These are phyloP conservation scores for Irpex sp. DNA, from an alignment of 1,284 basidiomycete species.

Conservation along the genomic window DNA sequence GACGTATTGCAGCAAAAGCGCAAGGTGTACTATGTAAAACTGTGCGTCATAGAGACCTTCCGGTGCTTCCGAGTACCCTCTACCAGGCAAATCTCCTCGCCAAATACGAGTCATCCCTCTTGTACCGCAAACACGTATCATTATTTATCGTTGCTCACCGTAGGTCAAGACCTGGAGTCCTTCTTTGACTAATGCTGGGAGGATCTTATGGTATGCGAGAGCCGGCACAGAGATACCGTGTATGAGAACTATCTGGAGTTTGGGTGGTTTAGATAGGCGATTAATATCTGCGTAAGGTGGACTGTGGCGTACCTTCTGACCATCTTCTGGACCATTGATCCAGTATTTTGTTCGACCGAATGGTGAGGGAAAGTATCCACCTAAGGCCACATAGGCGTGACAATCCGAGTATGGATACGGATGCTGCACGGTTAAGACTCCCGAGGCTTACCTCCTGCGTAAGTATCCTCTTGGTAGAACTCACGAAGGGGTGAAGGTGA, in stretches of 20 bases:
- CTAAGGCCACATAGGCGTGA: slow-evolving; percentile 8
- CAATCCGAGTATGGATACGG: neutral
- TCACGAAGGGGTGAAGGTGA: neutral
- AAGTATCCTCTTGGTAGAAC: too few relatives aligned
- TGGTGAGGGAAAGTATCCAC: slow-evolving; percentile 22
- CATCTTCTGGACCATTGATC: slow-evolving; percentile 67
- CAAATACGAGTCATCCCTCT: neutral
- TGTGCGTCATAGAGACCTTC: slow-evolving; percentile 44
- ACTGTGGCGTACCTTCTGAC: slow-evolving; percentile 45
- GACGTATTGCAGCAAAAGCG: slow-evolving; percentile 71
- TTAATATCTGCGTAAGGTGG: neutral
- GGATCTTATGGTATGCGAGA: slow-evolving; percentile 67
- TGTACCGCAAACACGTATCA: neutral
- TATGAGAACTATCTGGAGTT: slow-evolving; percentile 56
- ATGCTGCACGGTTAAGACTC: neutral
- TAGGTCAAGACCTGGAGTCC: slow-evolving; percentile 71
- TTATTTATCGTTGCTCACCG: slow-evolving; percentile 32
- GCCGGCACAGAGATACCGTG: slow-evolving; percentile 70
- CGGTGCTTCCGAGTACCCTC: slow-evolving; percentile 76
- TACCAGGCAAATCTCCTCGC: slow-evolving; percentile 63
- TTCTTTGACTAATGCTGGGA: slow-evolving; percentile 47
- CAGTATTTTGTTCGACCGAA: slow-evolving; percentile 53
- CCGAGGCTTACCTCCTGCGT: neutral
- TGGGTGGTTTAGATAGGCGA: neutral
- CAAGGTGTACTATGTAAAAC: slow-evolving; percentile 67